phyloP scores from a whole-genome alignment of 2,329 filamentous ascomycete species.

The Trichoderma sp. region DNA sequence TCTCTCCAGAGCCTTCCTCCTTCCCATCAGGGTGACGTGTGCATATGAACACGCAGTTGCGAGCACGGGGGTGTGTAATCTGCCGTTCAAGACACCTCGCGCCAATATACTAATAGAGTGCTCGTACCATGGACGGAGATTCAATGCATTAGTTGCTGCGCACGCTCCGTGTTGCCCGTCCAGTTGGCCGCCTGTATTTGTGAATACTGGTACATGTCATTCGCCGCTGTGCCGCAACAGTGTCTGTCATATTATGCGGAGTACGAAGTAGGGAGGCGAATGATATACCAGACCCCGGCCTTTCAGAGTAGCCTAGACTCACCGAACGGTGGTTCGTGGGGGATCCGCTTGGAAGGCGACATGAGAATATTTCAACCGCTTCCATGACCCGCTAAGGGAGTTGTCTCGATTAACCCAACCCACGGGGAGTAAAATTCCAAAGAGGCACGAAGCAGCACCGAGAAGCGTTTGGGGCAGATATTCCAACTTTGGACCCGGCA shows the following conservation, averaged over 20 bases:
- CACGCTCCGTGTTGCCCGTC: neutral
- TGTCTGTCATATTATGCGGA: constrained; percentile 6
- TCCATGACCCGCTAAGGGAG: constrained; percentile 9
- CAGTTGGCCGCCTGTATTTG: neutral
- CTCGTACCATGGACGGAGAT: neutral
- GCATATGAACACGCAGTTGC: neutral
- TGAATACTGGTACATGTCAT: neutral
- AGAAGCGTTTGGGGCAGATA: neutral
- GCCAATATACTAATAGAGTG: neutral
- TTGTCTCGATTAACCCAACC: neutral
- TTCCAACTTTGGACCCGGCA: neutral
- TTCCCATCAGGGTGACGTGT: neutral
- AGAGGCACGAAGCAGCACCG: neutral
- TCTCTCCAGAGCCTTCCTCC: neutral
- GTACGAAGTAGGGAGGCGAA: constrained; percentile 1
- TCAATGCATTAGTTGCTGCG: neutral
- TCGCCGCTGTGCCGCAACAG: neutral
- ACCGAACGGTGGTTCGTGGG: constrained; percentile 18
- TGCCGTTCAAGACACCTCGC: neutral
- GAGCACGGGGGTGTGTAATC: neutral
- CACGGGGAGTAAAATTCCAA: neutral
- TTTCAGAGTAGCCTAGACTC: neutral
- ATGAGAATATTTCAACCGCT: constrained; percentile 12
- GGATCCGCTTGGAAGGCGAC: constrained; percentile 13
- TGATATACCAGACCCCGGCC: constrained; percentile 1